Evolutionary conservation across 306 rosid genomes (phyloP).

Genomic region (Cucumis sativus): Cucumber_9930_V3 NC_026660.2:16923001-16923500

Average conservation of each 20-base stretch:
- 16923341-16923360: conserved; percentile 58
- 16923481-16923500: conserved; percentile 14
- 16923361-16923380: conserved; percentile 35
- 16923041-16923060: conserved; percentile 59
- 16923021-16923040: conserved; percentile 31
- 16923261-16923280: conserved; percentile 16
- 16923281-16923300: conserved; percentile 50
- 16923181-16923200: conserved; percentile 52
- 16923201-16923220: conserved; percentile 52
- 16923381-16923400: conserved; percentile 51
- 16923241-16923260: conserved; percentile 42
- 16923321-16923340: conserved; percentile 44
- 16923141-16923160: conserved; percentile 43
- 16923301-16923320: conserved; percentile 21
- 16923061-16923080: conserved; percentile 35
- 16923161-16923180: conserved; percentile 27
- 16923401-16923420: conserved; percentile 55
- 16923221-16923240: conserved; percentile 64
- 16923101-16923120: conserved; percentile 44
- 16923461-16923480: conserved; percentile 35
- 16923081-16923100: conserved; percentile 70
- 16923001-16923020: conserved; percentile 39
- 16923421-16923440: conserved; percentile 55
- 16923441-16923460: conserved; percentile 49
- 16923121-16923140: conserved; percentile 35